Percentiles rank a stretch among this genome's conserved stretches.
Conservation (phyloP, 768 basidiomycete genomes). For the Lentinula edodes region DNA sequence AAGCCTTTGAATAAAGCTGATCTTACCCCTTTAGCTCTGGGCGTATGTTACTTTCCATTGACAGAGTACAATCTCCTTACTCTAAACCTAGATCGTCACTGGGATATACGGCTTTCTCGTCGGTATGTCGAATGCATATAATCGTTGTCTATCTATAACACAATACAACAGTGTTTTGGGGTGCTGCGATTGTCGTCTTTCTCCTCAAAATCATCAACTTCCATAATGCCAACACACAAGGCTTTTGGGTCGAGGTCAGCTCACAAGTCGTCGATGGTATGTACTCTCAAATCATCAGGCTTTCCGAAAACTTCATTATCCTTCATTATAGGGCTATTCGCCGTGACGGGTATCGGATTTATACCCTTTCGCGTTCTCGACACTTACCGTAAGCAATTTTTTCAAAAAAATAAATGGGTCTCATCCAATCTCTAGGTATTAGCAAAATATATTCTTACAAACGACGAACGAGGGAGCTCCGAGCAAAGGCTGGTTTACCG, state of each 20-base stretch:
- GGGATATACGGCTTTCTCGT: conserved; percentile 76
- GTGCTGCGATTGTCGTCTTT: conserved; percentile 76
- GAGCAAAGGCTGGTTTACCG: conserved; percentile 60
- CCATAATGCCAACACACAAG: conserved; percentile 62
- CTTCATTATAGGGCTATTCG: conserved; percentile 55
- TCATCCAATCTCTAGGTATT: conserved; percentile 42
- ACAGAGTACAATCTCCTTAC: conserved; percentile 3
- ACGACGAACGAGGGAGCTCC: conserved; percentile 48
- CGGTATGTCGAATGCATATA: conserved; percentile 31
- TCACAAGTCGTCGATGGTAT: conserved; percentile 74
- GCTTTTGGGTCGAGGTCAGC: conserved; percentile 77
- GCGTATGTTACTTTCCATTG: conserved; percentile 36
- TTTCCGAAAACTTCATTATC: neutral
- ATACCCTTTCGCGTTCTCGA: conserved; percentile 73
- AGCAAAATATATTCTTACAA: conserved; percentile 73
- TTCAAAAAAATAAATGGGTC: neutral
- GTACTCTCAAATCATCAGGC: conserved; percentile 1
- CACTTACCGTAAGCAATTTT: conserved; percentile 55
- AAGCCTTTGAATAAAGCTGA: neutral
- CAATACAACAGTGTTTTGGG: conserved; percentile 65
- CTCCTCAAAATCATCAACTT: conserved; percentile 63
- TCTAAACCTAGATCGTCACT: conserved; percentile 41
- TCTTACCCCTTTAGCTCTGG: conserved; percentile 42
- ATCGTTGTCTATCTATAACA: conserved; percentile 4
- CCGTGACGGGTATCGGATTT: conserved; percentile 73